These are phyloP conservation scores for Cercophora newfieldiana DNA, from an alignment of 495 filamentous ascomycete species.

Conservation along the genomic window DNA sequence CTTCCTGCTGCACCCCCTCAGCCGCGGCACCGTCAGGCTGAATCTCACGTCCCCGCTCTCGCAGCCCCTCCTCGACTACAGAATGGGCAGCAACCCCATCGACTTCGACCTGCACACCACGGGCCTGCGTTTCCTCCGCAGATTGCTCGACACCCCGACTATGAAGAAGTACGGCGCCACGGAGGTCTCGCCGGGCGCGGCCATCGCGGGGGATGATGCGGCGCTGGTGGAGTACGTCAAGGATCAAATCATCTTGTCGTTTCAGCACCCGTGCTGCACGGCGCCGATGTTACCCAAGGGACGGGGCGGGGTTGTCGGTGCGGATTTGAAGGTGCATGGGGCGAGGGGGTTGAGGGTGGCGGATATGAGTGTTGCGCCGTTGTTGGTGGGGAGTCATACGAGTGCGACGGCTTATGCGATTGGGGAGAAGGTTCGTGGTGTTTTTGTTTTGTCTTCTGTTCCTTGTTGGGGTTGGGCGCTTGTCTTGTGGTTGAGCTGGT, in stretches of 20 bases:
- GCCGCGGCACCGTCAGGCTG: conserved; percentile 38
- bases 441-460: too few relatives aligned
- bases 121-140: conserved; percentile 20
- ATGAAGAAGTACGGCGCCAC: conserved; percentile 15
- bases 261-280: conserved; percentile 42
- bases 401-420: conserved; percentile 25
- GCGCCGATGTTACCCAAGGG: conserved; percentile 55
- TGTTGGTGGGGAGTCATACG: conserved; percentile 37
- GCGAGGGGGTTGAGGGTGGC: conserved; percentile 42
- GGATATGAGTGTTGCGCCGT: conserved; percentile 63
- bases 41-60: conserved; percentile 33
- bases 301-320: conserved; percentile 49
- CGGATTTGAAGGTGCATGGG: conserved; percentile 41
- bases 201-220: conserved; percentile 8
- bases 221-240: conserved; percentile 18
- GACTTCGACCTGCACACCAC: conserved; percentile 27
- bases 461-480: too few relatives aligned
- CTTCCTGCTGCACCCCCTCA: conserved; percentile 10
- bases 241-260: conserved; percentile 11
- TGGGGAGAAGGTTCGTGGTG: conserved; percentile 23
- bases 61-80: conserved; percentile 22
- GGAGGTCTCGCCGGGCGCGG: conserved; percentile 16
- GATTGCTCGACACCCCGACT: conserved; percentile 23
- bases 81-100: conserved; percentile 14
- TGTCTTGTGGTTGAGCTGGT: too few relatives aligned